phyloP scores from a whole-genome alignment of 2,329 filamentous ascomycete species.

The Didymella exigua region DNA sequence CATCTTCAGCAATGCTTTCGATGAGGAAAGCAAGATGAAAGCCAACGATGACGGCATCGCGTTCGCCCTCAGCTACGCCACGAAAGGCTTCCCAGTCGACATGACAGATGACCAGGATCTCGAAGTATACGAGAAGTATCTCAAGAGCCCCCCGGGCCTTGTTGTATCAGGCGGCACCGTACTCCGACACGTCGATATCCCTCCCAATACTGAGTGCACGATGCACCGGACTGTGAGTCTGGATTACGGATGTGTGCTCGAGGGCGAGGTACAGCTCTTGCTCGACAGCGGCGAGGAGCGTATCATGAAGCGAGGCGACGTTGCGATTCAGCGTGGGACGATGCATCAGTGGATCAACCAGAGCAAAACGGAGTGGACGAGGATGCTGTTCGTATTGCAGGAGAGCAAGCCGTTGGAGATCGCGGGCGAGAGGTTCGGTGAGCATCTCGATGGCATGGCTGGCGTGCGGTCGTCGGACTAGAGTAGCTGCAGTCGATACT shows the following conservation, averaged over 20 bases:
- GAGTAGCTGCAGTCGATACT: not conserved
- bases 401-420: conserved; percentile 43
- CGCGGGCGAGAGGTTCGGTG: conserved; percentile 39
- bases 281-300: conserved; percentile 49
- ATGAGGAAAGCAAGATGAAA: conserved; percentile 45
- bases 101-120: conserved; percentile 56
- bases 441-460: conserved; percentile 45
- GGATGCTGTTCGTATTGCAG: conserved; percentile 49
- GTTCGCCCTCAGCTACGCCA: conserved; percentile 58
- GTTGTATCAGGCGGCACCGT: conserved; percentile 56
- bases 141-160: conserved; percentile 56
- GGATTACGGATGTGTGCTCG: conserved; percentile 49
- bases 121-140: conserved; percentile 51
- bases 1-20: conserved; percentile 45
- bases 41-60: conserved; percentile 52
- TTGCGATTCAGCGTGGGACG: conserved; percentile 48
- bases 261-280: conserved; percentile 47
- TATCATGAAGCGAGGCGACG: conserved; percentile 46
- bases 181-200: conserved; percentile 50
- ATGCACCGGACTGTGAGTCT: conserved; percentile 51
- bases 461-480: conserved; percentile 45
- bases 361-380: conserved; percentile 40
- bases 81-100: conserved; percentile 55
- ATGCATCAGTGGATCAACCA: conserved; percentile 50
- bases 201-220: conserved; percentile 41